Evolutionary conservation across 176 grass and related monocot genomes (phyloP).

Genomic region (Saccharum officinarum): DNA sequence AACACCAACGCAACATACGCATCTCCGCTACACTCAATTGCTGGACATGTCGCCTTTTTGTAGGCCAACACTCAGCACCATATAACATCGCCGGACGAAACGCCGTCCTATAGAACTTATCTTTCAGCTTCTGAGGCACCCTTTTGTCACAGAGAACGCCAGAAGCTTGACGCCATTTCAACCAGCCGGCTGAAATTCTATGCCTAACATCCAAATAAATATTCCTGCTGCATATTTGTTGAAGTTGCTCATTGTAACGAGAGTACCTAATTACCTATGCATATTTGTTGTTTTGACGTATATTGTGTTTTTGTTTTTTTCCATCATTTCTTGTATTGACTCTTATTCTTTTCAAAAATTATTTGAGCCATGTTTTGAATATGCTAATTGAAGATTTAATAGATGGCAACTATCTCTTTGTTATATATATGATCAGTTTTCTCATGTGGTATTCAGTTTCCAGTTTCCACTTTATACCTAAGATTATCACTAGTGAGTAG

Average conservation of each 20-base stretch:
- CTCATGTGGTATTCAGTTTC: slow-evolving; percentile 20
- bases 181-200: too few relatives aligned
- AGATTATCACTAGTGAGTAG: neutral
- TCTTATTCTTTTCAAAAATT: neutral
- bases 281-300: neutral
- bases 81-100: too few relatives aligned
- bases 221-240: neutral
- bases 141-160: too few relatives aligned
- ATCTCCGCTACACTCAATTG: too few relatives aligned
- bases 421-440: slow-evolving; percentile 7
- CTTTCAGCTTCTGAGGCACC: too few relatives aligned
- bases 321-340: neutral
- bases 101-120: too few relatives aligned
- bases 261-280: neutral
- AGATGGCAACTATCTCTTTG: neutral
- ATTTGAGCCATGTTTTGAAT: neutral
- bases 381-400: neutral
- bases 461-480: slow-evolving; percentile 14
- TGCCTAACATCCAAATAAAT: neutral
- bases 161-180: too few relatives aligned
- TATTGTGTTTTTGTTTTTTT: neutral
- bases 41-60: too few relatives aligned
- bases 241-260: neutral
- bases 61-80: too few relatives aligned
- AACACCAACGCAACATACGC: too few relatives aligned